These are phyloP conservation scores for Sporobolomyces phaffii DNA, from an alignment of 768 basidiomycete species.

Conservation along the genomic window DNA sequence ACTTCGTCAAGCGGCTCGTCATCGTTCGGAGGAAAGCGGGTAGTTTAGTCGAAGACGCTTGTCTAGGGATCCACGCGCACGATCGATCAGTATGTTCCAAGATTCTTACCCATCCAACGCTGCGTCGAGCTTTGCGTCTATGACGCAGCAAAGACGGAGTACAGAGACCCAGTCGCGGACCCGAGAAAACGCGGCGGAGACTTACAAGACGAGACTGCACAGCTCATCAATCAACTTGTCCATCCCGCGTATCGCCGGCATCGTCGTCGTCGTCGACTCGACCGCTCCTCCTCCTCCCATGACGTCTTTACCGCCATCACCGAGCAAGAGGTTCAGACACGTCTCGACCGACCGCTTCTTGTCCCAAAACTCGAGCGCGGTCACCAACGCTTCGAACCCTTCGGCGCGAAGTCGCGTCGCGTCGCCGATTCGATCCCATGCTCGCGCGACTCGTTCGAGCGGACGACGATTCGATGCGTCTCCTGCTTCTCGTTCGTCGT, in stretches of 20 bases:
- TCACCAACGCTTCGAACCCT: slow-evolving; percentile 15
- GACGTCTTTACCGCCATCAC: no score
- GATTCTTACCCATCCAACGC: no score
- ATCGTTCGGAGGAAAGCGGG: neutral
- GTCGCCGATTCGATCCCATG: neutral
- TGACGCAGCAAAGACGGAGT: neutral
- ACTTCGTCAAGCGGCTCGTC: neutral
- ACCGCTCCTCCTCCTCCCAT: neutral
- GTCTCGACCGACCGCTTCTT: slow-evolving; percentile 19
- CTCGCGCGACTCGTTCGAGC: neutral
- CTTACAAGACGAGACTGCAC: slow-evolving; percentile 22
- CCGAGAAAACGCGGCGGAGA: neutral
- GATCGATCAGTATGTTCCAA: no score
- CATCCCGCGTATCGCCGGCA: neutral
- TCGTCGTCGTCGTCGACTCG: neutral
- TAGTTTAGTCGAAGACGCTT: slow-evolving; percentile 31
- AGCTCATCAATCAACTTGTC: slow-evolving; percentile 4
- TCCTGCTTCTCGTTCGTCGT: no score
- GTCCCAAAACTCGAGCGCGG: slow-evolving; percentile 26
- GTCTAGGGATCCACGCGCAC: neutral
- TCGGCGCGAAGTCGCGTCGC: neutral
- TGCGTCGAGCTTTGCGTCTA: no score
- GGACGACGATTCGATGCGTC: no score
- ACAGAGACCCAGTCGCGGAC: neutral
- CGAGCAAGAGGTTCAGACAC: slow-evolving; percentile 1